phyloP scores from a whole-genome alignment of 129 eudicot genomes.

The Saposhnikovia divaricata region DNA sequence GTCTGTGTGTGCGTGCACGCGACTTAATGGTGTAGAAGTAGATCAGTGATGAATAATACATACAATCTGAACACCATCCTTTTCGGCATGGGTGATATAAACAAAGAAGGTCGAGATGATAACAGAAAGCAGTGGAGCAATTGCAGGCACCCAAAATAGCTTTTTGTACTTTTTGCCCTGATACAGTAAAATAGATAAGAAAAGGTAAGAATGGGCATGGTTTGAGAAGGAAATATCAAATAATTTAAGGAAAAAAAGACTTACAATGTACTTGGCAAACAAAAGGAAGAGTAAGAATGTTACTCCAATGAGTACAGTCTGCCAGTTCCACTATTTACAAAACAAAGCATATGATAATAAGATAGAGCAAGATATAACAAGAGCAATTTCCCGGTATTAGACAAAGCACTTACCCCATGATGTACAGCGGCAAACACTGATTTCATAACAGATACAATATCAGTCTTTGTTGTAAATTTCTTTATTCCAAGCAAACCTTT shows the following conservation, averaged over 20 bases:
- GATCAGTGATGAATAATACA: conserved; percentile 13
- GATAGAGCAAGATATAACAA: neutral
- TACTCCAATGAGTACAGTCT: conserved; percentile 57
- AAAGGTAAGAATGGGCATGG: neutral
- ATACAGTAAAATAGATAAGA: neutral
- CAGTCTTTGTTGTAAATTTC: conserved; percentile 57
- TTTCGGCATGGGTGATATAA: conserved; percentile 50
- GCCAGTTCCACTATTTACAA: conserved; percentile 72
- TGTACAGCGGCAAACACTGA: conserved; percentile 37
- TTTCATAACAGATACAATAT: conserved; percentile 62
- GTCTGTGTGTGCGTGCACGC: neutral
- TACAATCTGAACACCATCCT: conserved; percentile 55
- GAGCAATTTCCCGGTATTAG: neutral
- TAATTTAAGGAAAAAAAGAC: conserved; percentile 12
- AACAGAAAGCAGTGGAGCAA: conserved; percentile 70
- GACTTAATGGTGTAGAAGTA: neutral
- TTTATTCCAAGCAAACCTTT: conserved; percentile 68
- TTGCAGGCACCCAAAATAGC: conserved; percentile 64
- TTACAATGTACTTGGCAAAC: conserved; percentile 59
- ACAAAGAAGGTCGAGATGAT: conserved; percentile 55
- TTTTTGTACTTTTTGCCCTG: conserved; percentile 63
- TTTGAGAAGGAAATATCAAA: neutral
- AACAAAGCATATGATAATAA: neutral
- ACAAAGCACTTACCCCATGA: conserved; percentile 46
- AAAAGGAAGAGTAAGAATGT: conserved; percentile 63